Evolutionary conservation across 1,284 basidiomycete species (phyloP), one percentile per base, ranked within the genome.

Genomic region (Pterulicium gracile): DNA sequence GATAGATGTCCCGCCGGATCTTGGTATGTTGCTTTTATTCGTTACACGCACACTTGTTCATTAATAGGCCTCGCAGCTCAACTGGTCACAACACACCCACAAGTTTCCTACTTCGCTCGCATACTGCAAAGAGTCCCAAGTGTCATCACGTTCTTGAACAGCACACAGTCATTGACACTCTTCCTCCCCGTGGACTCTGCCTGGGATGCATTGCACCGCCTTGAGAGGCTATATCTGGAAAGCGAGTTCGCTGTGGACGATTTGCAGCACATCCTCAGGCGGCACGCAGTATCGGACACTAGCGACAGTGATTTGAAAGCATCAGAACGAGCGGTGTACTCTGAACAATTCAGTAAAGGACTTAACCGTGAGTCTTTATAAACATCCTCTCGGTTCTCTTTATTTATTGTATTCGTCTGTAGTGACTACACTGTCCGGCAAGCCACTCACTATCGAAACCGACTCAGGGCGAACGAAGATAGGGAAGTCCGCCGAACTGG

Each of bases 111-210:
- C 62, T 80, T 91, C 51, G 62, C 74, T 50, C 74, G 70, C 49
- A 75, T 88, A 46, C 36, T 39, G 36, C 7, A 5, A 61, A 85
- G 47, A 85, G 79, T 3, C 61, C 74, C 1, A 71, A 75, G 41
- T 71, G 19, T 83, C 35, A 56, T 65, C 35, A 56, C 62, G n/a
- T 64, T 73, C 24, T 67, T 90, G 32, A 79, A 79, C 48, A 64
- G 64, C 43, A 79, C 76, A 0, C 67, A 88, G 0, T 81, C 87
- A 56, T 66, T 96, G 24, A 97, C 95, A 0, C 56, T 98, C 27
- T 99, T 99, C 61, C 73, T 96, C 1, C 95, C 96, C 0, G 71
- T 84, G 13, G 78, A 96, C 57, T 66, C 75, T 19, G 94, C 96
- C 7, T 97, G 81, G 78, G 68, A 73, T 41, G 63, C 56, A 32